phyloP scores from a whole-genome alignment of 1,139 yeast genomes.

The Pichia terricola region DNA sequence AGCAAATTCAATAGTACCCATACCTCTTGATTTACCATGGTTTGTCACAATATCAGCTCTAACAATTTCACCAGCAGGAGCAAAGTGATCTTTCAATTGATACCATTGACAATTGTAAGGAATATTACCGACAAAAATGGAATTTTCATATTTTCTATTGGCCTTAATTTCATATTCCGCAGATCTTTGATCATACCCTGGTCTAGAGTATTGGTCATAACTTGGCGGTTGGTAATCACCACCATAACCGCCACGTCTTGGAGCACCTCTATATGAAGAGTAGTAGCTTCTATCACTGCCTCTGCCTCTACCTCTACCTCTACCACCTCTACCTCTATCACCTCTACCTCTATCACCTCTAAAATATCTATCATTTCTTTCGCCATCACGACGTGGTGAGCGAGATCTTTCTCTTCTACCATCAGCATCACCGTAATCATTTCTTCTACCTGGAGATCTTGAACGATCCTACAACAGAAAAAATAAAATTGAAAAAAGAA shows the following conservation, averaged over 20 bases:
- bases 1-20: slow-evolving; percentile 87
- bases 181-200: slow-evolving; percentile 12
- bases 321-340: neutral
- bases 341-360: neutral
- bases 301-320: neutral
- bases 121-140: slow-evolving; percentile 65
- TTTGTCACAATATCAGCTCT: slow-evolving; percentile 83
- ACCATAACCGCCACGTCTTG: slow-evolving; percentile 9
- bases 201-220: slow-evolving; percentile 1
- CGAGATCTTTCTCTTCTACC: slow-evolving; percentile 20
- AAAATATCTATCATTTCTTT: neutral
- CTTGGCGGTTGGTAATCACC: slow-evolving; percentile 6
- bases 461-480: slow-evolving; percentile 23
- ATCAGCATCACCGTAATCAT: slow-evolving; percentile 19
- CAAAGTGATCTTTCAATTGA: slow-evolving; percentile 52
- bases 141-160: slow-evolving; percentile 60
- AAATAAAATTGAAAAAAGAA: neutral
- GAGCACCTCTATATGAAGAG: slow-evolving; percentile 10
- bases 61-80: slow-evolving; percentile 58
- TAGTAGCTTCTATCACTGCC: slow-evolving; percentile 1
- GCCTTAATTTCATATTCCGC: slow-evolving; percentile 23
- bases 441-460: slow-evolving; percentile 26
- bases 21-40: slow-evolving; percentile 80
- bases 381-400: slow-evolving; percentile 23
- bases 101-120: slow-evolving; percentile 55